Evolutionary conservation across 2,329 filamentous ascomycete species (phyloP), one percentile per base, ranked within the genome.

Genomic region (Aureobasidium sp.): DNA sequence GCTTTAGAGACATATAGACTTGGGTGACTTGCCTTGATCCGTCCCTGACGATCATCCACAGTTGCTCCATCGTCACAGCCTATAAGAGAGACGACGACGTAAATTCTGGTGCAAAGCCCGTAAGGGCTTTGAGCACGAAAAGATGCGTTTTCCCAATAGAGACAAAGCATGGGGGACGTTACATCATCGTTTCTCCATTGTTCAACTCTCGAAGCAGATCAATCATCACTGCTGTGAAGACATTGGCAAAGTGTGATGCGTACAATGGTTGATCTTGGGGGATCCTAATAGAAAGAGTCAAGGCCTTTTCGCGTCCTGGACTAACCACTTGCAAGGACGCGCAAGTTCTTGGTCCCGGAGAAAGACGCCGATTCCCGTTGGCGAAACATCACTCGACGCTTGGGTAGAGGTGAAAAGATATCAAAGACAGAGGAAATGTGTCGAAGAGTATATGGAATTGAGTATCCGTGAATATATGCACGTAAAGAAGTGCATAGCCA

Each of bases 231-330:
- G 23, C 23, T 12, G 4, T 46, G 3, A 7, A 46, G 10, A 46
- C 23, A 10, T 6, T 15, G 10, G 4, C 20, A 27, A 13, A 27
- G 5, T 15, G 23, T 27, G 41, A 44, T 44, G 13, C 59, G 41
- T 55, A 60, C 59, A 36, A 79, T 77, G 13, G n/a, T 42, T 2
- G n/a, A 42, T 10, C 6, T 42, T 20, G n/a, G 7, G 6, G 37
- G 12, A 10, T 34, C 32, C 9, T 20, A 20, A 20, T 20, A 20
- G 20, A 20, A 20, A 32, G 29, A 32, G 29, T 34, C 20, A 34
- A 34, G 9, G 29, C 29, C 32, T 34, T 34, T 34, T 9, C 29
- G 29, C 8, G 20, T 32, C 29, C 29, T 32, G 29, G 29, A 34
- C 20, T 20, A 20, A 20, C 20, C 20, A 34, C 32, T 34, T 34